These are phyloP conservation scores for Fusarium sp. DNA, from an alignment of 2,329 filamentous ascomycete species.

Conservation along the genomic window DNA sequence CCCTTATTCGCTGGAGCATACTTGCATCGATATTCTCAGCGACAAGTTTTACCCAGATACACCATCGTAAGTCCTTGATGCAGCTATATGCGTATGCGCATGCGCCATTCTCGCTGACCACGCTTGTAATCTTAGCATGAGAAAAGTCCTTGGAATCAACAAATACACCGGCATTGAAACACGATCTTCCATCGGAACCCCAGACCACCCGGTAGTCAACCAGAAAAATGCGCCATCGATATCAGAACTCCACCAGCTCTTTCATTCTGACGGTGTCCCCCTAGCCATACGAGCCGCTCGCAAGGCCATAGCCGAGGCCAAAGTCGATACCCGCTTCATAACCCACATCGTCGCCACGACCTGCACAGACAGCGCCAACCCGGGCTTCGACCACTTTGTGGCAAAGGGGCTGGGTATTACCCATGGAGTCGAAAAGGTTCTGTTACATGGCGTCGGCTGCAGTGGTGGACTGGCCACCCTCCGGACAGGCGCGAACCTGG, in stretches of 20 bases:
- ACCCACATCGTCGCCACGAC: constrained; percentile 76
- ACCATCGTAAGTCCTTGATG: constrained; percentile 62
- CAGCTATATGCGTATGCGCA: not conserved
- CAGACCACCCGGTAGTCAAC: constrained; percentile 71
- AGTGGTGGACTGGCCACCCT: constrained; percentile 71
- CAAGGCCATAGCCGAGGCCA: constrained; percentile 66
- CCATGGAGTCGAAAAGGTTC: constrained; percentile 70
- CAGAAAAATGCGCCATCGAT: constrained; percentile 62
- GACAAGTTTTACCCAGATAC: constrained; percentile 69
- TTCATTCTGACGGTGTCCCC: constrained; percentile 67
- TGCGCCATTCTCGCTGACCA: not conserved
- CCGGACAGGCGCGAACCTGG: constrained; percentile 73
- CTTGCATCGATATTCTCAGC: constrained; percentile 62
- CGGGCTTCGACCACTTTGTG: constrained; percentile 74
- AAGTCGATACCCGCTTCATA: constrained; percentile 62
- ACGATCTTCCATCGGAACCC: constrained; percentile 70
- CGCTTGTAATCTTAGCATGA: constrained; percentile 58
- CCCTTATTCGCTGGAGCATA: constrained; percentile 61
- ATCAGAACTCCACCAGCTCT: constrained; percentile 63
- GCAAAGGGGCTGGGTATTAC: constrained; percentile 67
- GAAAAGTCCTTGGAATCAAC: constrained; percentile 72
- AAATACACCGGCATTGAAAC: constrained; percentile 72
- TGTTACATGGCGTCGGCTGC: constrained; percentile 75
- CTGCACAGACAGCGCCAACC: constrained; percentile 76
- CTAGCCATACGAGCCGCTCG: constrained; percentile 65